phyloP scores from a whole-genome alignment of 345 rosid species.

The Salix exigua region DNA sequence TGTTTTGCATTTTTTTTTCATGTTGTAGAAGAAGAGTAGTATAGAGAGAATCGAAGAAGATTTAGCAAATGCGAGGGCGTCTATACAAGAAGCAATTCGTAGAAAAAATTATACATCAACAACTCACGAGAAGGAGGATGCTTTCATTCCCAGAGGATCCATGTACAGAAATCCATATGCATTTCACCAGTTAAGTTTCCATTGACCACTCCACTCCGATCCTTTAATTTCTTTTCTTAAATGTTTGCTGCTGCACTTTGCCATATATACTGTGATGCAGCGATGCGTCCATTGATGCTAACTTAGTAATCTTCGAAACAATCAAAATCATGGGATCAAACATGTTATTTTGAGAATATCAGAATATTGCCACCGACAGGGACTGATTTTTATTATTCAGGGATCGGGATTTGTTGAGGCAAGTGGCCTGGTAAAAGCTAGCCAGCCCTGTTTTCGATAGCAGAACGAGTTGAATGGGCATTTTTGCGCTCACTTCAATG shows the following conservation, averaged over 20 bases:
- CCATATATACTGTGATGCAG: not conserved
- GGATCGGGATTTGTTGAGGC: no score
- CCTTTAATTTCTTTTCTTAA: not conserved
- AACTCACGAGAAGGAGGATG: slow-evolving; percentile 18
- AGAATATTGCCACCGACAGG: no score
- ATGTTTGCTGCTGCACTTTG: not conserved
- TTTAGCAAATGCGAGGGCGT: slow-evolving; percentile 45
- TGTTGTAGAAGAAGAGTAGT: slow-evolving; percentile 20
- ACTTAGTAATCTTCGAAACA: no score
- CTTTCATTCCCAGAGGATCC: slow-evolving; percentile 44
- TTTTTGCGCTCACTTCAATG: not conserved
- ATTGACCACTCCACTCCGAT: no score
- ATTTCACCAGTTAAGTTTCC: slow-evolving; percentile 53
- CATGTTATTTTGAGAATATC: no score
- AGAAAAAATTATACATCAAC: slow-evolving; percentile 33
- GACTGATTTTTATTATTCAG: no score
- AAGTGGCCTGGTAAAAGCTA: no score
- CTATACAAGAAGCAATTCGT: slow-evolving; percentile 40
- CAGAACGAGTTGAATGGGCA: no score
- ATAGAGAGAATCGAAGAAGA: slow-evolving; percentile 34
- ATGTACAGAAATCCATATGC: slow-evolving; percentile 53
- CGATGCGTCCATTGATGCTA: no score
- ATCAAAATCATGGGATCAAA: no score
- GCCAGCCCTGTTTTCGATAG: no score
- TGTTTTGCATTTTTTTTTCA: not conserved